A percentile compares a stretch with the other conserved stretches of the same genome.
Evolutionary conservation across 78 protist genomes (phyloP).

Genomic region (Anaeramoeba flamelloides): DNA sequence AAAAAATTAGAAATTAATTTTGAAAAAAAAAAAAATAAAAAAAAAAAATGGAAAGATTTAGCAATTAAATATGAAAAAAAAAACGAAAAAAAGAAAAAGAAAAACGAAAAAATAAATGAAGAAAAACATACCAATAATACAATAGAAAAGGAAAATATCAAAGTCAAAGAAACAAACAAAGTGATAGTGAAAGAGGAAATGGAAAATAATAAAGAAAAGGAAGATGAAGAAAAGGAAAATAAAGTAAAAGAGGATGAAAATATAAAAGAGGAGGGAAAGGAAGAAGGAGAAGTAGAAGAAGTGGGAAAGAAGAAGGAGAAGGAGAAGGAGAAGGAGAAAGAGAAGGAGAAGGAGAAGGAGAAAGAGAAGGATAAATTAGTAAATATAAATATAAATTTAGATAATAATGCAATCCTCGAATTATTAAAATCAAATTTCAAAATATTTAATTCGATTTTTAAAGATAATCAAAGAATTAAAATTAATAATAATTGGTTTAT

Average conservation of each 20-base stretch:
- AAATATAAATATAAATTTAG: too few relatives aligned
- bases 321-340: slow-evolving; percentile 8
- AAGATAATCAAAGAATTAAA: too few relatives aligned
- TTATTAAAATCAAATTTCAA: too few relatives aligned
- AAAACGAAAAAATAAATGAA: slow-evolving; percentile 4
- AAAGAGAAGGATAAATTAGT: too few relatives aligned
- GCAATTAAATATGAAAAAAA: neutral
- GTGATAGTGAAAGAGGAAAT: neutral
- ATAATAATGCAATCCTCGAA: too few relatives aligned
- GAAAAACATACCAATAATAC: too few relatives aligned
- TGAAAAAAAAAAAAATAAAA: neutral
- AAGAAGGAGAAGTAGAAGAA: slow-evolving; percentile 2
- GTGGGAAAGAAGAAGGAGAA: slow-evolving; percentile 7
- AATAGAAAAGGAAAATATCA: slow-evolving; percentile 3
- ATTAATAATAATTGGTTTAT: too few relatives aligned
- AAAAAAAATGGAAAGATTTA: neutral
- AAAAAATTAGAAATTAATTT: too few relatives aligned
- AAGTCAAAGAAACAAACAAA: slow-evolving; percentile 2
- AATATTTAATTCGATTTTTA: too few relatives aligned
- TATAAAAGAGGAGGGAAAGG: slow-evolving; percentile 3
- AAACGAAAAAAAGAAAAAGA: neutral
- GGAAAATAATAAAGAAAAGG: slow-evolving; percentile 6
- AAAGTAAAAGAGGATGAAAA: slow-evolving; percentile 3
- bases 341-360: slow-evolving; percentile 7
- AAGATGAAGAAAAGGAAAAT: slow-evolving; percentile 5